Evolutionary conservation across 345 rosid species (phyloP).

Genomic region (Bruguiera sexangula): DNA sequence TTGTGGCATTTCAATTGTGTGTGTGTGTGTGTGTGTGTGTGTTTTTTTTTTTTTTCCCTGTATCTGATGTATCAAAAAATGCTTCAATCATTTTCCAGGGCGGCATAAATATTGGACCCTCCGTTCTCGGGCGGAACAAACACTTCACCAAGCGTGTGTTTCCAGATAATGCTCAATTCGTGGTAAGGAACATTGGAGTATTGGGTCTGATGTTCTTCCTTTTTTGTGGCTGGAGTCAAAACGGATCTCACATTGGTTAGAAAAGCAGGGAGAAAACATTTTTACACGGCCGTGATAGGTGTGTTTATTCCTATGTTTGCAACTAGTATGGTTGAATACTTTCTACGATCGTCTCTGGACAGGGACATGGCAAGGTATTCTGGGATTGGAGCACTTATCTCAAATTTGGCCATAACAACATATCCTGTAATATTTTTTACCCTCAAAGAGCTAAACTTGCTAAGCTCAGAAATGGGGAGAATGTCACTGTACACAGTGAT

Average conservation of each 20-base stretch:
- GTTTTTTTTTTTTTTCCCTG: too few species aligned
- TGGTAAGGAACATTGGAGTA: constrained; percentile 46
- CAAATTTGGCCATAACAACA: constrained; percentile 13
- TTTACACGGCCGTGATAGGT: background rate
- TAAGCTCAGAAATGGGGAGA: constrained; percentile 31
- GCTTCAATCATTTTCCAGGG: constrained; percentile 44
- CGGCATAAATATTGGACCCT: constrained; percentile 74
- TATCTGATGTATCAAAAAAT: background rate
- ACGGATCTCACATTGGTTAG: constrained; percentile 12
- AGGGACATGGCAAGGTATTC: constrained; percentile 7
- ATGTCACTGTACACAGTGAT: constrained; percentile 13
- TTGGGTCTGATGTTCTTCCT: constrained; percentile 25
- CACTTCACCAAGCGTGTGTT: constrained; percentile 28
- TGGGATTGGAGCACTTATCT: constrained; percentile 7
- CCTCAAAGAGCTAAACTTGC: constrained; percentile 27
- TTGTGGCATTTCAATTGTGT: too few species aligned
- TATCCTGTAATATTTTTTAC: constrained; percentile 18
- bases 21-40: too few species aligned
- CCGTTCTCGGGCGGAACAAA: constrained; percentile 48
- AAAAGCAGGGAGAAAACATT: constrained; percentile 17
- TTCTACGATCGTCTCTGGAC: constrained; percentile 15
- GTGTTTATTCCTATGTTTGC: constrained; percentile 6
- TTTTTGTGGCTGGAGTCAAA: constrained; percentile 19
- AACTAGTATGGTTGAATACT: background rate
- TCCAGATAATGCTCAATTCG: constrained; percentile 41